Evolutionary conservation across 768 basidiomycete species (phyloP).

Genomic region (Termitomyces sp.): DNA sequence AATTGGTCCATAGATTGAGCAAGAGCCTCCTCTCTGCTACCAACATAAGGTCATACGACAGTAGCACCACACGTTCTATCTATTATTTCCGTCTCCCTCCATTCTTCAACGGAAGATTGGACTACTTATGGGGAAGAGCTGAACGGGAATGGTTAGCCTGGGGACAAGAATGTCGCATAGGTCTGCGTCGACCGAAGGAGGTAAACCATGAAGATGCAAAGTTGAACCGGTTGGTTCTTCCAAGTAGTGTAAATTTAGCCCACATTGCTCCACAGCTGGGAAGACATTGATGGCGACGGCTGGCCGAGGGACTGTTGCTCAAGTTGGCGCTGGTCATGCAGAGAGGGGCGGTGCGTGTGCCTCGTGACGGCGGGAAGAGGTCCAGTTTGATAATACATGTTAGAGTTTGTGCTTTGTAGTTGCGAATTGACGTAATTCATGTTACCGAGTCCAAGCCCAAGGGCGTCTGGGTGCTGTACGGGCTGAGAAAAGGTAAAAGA

Average conservation of each 20-base stretch:
- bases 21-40: neutral
- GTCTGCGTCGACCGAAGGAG: constrained; percentile 2
- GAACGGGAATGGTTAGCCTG: neutral
- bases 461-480: constrained; percentile 18
- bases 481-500: constrained; percentile 21
- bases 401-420: constrained; percentile 2
- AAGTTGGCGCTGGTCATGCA: constrained; percentile 22
- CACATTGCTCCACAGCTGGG: constrained; percentile 29
- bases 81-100: neutral
- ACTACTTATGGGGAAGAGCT: constrained; percentile 1
- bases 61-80: constrained; percentile 1
- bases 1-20: constrained; percentile 1
- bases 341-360: constrained; percentile 21
- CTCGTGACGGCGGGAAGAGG: constrained; percentile 4
- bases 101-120: neutral
- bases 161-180: neutral
- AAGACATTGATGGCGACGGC: constrained; percentile 14
- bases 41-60: neutral
- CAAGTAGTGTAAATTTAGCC: constrained; percentile 15
- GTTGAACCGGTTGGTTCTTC: neutral
- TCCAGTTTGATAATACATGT: constrained; percentile 15
- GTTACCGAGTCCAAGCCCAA: constrained; percentile 10
- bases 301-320: constrained; percentile 21
- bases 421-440: constrained; percentile 13
- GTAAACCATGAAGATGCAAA: neutral